Evolutionary conservation across 495 filamentous ascomycete species (phyloP), one percentile per base, ranked within the genome.

Genomic region (Filosporella fistucella): DNA sequence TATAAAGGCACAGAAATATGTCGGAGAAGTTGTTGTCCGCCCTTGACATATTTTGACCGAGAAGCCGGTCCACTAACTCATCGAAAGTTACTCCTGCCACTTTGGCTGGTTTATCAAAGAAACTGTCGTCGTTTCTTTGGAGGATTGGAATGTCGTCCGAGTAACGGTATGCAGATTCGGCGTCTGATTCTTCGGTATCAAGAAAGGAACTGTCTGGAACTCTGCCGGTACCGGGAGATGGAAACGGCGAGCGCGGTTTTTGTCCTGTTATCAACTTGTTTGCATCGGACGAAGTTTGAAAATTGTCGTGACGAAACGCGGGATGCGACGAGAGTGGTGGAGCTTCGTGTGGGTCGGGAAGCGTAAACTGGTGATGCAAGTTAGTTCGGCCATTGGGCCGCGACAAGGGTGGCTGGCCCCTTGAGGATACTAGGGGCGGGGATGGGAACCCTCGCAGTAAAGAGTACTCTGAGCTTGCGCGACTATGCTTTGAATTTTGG

Each of bases 1-100:
- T 85, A 61, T 96, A 96, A n/a, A 97, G 74, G 49, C 90, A 94
- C 16, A 97, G 69, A 58, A 97, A 97, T 8, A 91, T 83, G 22
- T 84, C 77, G 14, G 74, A 73, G 63, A 96, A 97, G 61, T 94
- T 95, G 16, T 75, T 72, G 62, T 96, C 93, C 5, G 82, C 71
- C 61, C 88, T 91, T 26, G 89, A 89, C 72, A 91, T 84, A 28
- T 87, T 85, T 45, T 84, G 77, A 0, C 82, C 75, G 22, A 96
- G 69, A 24, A 98, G 72, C 34, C 88, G 83, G 62, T 96, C 89
- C 13, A 97, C 85, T 8, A 98, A 74, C 42, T 95, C 88, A 56
- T 94, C 89, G 56, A 95, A 95, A 6, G 79, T 81, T 16, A 85
- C 69, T 3, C 88, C 88, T 10, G 68, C 63, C 41, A 76, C 76